A percentile compares a stretch with the other conserved stretches of the same genome.
These are phyloP conservation scores for Friedmanniomyces endolithicus DNA, from an alignment of 495 filamentous ascomycete species.

Conservation along the genomic window DNA sequence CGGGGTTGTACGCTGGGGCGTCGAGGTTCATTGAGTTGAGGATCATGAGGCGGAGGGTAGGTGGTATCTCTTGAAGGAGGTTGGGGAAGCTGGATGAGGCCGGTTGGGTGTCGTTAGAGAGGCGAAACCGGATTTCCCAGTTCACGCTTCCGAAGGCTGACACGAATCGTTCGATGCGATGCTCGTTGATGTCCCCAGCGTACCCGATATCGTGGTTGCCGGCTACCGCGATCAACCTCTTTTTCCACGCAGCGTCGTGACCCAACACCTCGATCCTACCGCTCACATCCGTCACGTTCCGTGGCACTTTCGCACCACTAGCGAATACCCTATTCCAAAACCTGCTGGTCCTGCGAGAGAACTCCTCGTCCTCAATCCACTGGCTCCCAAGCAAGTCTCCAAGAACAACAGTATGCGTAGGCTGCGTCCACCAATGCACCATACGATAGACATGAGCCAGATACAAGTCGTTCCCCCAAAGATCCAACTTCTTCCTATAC, in stretches of 20 bases:
- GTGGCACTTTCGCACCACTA: conserved; percentile 47
- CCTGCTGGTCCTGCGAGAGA: conserved; percentile 51
- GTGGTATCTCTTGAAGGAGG: conserved; percentile 21
- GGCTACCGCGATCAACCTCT: conserved; percentile 70
- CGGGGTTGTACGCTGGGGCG: conserved; percentile 52
- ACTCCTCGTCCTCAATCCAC: conserved; percentile 82
- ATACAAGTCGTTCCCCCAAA: conserved; percentile 89
- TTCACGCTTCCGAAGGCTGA: conserved; percentile 70
- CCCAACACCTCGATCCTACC: conserved; percentile 35
- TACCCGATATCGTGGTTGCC: conserved; percentile 97
- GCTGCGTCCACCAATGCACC: conserved; percentile 62
- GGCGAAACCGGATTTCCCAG: conserved; percentile 68
- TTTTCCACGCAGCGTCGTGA: conserved; percentile 48
- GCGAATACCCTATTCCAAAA: conserved; percentile 77
- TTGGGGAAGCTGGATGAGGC: conserved; percentile 2
- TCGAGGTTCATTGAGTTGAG: conserved; percentile 90
- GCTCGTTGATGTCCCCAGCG: conserved; percentile 67
- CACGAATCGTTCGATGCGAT: conserved; percentile 68
- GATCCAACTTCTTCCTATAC: conserved; percentile 67
- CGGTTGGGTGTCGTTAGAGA: conserved; percentile 19
- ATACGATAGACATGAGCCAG: conserved; percentile 87
- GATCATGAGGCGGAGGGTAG: conserved; percentile 66
- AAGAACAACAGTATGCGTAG: conserved; percentile 79
- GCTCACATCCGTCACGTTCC: conserved; percentile 21
- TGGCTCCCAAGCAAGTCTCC: conserved; percentile 93